Evolutionary conservation across 1,139 yeast genomes (phyloP).

Genomic region (Saccharomycopsis hybrid): DNA sequence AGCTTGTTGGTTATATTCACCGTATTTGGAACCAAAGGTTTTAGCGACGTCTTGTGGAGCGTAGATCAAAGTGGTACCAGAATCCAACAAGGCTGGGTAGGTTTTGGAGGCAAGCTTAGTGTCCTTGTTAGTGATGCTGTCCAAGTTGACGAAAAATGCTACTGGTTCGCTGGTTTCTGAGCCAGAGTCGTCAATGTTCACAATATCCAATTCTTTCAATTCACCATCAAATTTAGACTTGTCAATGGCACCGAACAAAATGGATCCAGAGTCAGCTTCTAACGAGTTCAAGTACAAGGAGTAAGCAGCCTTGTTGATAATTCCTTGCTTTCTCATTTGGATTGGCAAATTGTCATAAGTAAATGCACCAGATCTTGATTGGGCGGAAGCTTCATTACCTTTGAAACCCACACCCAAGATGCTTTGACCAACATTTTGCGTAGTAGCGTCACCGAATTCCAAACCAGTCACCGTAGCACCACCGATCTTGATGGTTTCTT

Average conservation of each 20-base stretch:
- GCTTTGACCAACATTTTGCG: conserved; percentile 38
- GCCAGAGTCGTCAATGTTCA: conserved; percentile 25
- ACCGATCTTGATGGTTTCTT: conserved; percentile 38
- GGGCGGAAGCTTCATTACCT: conserved; percentile 27
- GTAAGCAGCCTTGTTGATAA: conserved; percentile 43
- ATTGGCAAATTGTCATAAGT: conserved; percentile 35
- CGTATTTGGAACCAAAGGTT: conserved; percentile 16
- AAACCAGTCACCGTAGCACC: conserved; percentile 34
- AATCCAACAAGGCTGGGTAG: conserved; percentile 36
- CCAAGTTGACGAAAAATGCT: conserved; percentile 19
- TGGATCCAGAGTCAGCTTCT: conserved; percentile 37
- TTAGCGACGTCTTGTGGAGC: conserved; percentile 16
- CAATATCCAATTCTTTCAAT: conserved; percentile 27
- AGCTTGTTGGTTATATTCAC: conserved; percentile 21
- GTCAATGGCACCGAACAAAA: conserved; percentile 57
- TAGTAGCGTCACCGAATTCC: conserved; percentile 45
- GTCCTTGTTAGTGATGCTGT: conserved; percentile 8
- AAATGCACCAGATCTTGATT: conserved; percentile 4
- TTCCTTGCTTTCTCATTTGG: conserved; percentile 40
- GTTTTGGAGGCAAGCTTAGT: conserved; percentile 24
- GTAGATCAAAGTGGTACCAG: conserved; percentile 29
- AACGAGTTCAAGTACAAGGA: conserved; percentile 46
- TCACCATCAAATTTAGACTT: conserved; percentile 44
- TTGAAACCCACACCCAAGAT: conserved; percentile 51
- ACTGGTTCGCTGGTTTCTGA: conserved; percentile 11